Evolutionary conservation across 805 yeast genomes (phyloP).

Genomic region (Suhomyces sp.): DNA sequence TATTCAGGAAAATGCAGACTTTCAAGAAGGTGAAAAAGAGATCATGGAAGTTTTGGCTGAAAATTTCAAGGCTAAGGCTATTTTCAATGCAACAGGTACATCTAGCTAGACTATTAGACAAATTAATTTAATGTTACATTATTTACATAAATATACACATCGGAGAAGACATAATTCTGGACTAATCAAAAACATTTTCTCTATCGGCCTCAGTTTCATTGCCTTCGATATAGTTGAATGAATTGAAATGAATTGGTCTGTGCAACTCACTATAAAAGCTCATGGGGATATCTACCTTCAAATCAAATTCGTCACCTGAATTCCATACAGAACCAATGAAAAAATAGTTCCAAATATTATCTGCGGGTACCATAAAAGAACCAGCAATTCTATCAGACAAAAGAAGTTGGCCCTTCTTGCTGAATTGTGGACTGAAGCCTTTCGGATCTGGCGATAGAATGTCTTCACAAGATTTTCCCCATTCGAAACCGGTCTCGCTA

Average conservation of each 20-base stretch:
- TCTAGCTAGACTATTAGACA: not conserved
- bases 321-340: slow-evolving; percentile 86
- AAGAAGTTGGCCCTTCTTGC: slow-evolving; percentile 62
- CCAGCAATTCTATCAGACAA: slow-evolving; percentile 77
- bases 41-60: slow-evolving; percentile 10
- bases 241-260: slow-evolving; percentile 82
- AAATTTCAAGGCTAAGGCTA: not conserved
- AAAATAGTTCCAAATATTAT: slow-evolving; percentile 85
- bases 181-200: slow-evolving; percentile 58
- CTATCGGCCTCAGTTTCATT: slow-evolving; percentile 61
- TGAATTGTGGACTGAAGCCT: slow-evolving; percentile 63
- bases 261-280: slow-evolving; percentile 83
- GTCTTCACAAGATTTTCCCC: slow-evolving; percentile 73
- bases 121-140: not conserved
- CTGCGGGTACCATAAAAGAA: slow-evolving; percentile 80
- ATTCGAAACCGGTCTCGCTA: slow-evolving; percentile 61
- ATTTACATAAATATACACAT: not conserved
- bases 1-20: slow-evolving; percentile 7
- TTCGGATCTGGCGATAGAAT: slow-evolving; percentile 53
- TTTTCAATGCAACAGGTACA: not conserved
- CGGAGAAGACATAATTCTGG: too few species aligned
- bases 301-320: slow-evolving; percentile 51
- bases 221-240: slow-evolving; percentile 66
- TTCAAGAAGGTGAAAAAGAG: not conserved
- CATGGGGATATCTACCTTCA: slow-evolving; percentile 76